These are phyloP conservation scores for Exophiala sideris DNA, from an alignment of 2,329 filamentous ascomycete genomes.

Conservation along the genomic window DNA sequence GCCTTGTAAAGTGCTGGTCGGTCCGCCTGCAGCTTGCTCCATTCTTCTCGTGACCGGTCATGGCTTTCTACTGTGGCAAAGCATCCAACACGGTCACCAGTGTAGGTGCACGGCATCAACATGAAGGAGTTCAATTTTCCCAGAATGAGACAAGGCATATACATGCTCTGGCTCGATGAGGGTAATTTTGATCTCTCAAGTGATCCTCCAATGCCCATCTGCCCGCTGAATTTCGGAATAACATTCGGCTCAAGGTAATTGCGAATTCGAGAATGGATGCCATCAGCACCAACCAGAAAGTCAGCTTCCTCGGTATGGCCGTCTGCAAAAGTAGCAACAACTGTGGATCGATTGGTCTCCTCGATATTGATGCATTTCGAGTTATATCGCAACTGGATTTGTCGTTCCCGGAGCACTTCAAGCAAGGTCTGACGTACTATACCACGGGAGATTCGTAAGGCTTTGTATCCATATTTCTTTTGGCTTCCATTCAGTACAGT, in stretches of 20 bases:
- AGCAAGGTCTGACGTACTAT: slow-evolving; percentile 18
- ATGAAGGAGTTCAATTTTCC: slow-evolving; percentile 21
- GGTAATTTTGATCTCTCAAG: slow-evolving; percentile 6
- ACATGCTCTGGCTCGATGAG: background rate
- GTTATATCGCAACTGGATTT: slow-evolving; percentile 17
- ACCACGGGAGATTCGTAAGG: slow-evolving; percentile 20
- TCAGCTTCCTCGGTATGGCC: slow-evolving; percentile 22
- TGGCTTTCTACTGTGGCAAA: slow-evolving; percentile 20
- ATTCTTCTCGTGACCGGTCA: slow-evolving; percentile 23
- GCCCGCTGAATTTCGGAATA: slow-evolving; percentile 23
- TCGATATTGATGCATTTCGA: slow-evolving; percentile 14
- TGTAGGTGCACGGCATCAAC: slow-evolving; percentile 17
- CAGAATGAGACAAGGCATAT: slow-evolving; percentile 23
- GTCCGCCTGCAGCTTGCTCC: slow-evolving; percentile 20
- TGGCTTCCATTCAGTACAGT: slow-evolving; percentile 30
- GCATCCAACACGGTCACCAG: slow-evolving; percentile 8
- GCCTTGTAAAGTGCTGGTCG: slow-evolving; percentile 14
- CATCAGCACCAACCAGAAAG: slow-evolving; percentile 30
- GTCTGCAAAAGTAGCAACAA: slow-evolving; percentile 16
- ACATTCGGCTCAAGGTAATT: slow-evolving; percentile 11
- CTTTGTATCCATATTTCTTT: slow-evolving; percentile 31
- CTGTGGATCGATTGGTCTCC: slow-evolving; percentile 10
- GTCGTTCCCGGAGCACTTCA: slow-evolving; percentile 6
- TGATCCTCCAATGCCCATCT: slow-evolving; percentile 20
- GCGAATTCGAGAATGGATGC: slow-evolving; percentile 28